Base-by-base conservation (phyloP, 208 protist species). In the Acanthamoeba triangularis region DNA sequence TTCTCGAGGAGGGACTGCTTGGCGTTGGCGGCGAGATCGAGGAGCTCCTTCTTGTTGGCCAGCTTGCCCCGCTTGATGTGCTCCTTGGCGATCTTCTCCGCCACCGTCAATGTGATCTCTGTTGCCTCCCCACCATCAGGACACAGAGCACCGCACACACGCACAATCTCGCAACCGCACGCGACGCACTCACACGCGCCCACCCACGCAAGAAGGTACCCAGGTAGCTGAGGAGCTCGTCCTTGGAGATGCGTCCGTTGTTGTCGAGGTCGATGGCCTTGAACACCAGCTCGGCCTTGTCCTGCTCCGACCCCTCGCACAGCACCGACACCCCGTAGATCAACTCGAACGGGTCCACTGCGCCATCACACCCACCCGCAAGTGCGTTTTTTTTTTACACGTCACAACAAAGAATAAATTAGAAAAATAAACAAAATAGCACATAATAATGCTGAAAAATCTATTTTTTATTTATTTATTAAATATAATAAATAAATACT, bases 11-110 rank as follows among this genome's bases (percentile, higher is more conserved):
- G 59, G 30, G 61, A 78, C 10, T 47, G 11, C 35, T 93, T 93
- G 35, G 59, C 20, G 49, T 69, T 67, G 28, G 87, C 28, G 8
- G 65, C 87, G 20, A 93, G 25, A 28, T 93, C 87, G 44, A 74
- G 52, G 18, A 93, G 65, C 37, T 67, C 87, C 87, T 93, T 93
- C 37, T 93, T 93, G 56, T 93, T 74, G 11, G 30, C n/a, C 87
- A 93, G 33, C 87, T 93, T 93, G 87, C 87, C 87, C 20, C 59
- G 56, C 87, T 93, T 93, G 37, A 93, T 93, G 87, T 93, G 30
- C 37, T 93, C 87, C 87, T 93, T 93, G 0, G 87, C 87, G 52
- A 93, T 93, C 87, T 93, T 93, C 87, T 93, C 87, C 3, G 87
- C 87, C 52, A 93, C 87, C 3, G 56, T 93, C 1, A 93, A 37